Evolutionary conservation across 2,329 filamentous ascomycete genomes (phyloP), one percentile per base, ranked within the genome.

Genomic region (Nemania serpens): DNA sequence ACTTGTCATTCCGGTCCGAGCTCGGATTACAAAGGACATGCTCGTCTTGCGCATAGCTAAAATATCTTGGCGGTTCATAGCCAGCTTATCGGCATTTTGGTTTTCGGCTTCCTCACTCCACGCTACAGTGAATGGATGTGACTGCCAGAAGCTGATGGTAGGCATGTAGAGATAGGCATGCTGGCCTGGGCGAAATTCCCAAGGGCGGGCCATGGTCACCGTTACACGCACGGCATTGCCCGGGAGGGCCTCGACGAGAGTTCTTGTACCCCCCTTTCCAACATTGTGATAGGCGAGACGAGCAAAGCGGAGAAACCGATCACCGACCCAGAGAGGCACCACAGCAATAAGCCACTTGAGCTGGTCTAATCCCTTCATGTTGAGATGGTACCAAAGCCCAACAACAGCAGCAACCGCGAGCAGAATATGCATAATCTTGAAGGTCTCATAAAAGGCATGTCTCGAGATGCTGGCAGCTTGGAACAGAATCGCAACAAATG

Each of bases 161-260:
- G 91, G 91, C 76, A 94, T 84, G 77, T 93, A 93, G 18, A 94
- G 77, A 74, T 93, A 94, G 37, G 90, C 88, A 73, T 94, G 90
- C 75, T 93, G 89, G 37, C 90, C 90, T 0, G 90, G 87, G 61
- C 81, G 81, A 80, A 91, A 91, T 42, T 78, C 83, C 89, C 90
- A 93, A n/a, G 89, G 89, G 46, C 89, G 86, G 10, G 89, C 86
- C 79, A 93, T 84, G 56, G 84, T 87, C 51, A 92, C 83, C 0
- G 89, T 93, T 53, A 94, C 82, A 50, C 90, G 86, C 68, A 87
- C 82, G 7, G 90, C 89, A 68, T 92, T 89, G 63, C 90, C 91
- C 13, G 90, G 90, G 10, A 93, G 83, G 11, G 89, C 88, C 74
- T 93, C 89, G 10, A 93, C 82, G 17, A 91, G 80, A 10, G 89